Base-by-base conservation (phyloP, 2,329 filamentous ascomycete species). In the Pochonia chlamydosporia region DNA sequence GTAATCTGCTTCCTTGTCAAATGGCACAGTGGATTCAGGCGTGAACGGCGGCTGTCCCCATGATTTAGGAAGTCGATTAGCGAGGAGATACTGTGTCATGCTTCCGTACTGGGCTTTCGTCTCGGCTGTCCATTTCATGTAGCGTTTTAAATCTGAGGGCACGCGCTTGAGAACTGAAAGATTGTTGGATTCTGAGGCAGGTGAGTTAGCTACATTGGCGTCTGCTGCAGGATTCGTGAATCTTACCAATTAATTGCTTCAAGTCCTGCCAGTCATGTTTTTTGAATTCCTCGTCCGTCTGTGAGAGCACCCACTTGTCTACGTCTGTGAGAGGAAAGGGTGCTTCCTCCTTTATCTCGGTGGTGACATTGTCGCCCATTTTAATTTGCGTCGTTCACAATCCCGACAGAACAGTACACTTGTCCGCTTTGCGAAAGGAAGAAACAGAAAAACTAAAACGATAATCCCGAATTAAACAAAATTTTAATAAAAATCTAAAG, bases 121-220 rank as follows among this genome's bases (percentile, higher is more conserved):
- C 49, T 82, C 74, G 41, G 79, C 72, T 13, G 85, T 88, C 78
- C 85, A 96, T 60, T 84, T 72, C 57, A 92, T 83, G 61, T 96
- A 96, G 35, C 78, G 78, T 45, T 86, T 78, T 50, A 96, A 72
- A 56, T 95, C 86, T 23, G 85, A 90, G 1, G 92, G 90, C 49
- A 84, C 81, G 31, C 92, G 79, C 62, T 89, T 88, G 56, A 96
- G 84, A 21, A 78, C 74, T 52, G 86, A 80, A 50, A 96, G 82
- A 30, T 84, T 69, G 59, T 84, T 84, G 44, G 62, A 67, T 44
- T 65, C 72, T 80, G 35, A 18, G 25, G 20, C 40, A 11, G 16
- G 16, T 20, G 41, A 26, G 24, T 43, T 7, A 43, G 40, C n/a
- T 18, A 37, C 7, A 37, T 37, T 7, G 33, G 18, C 33, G 7